Conservation (phyloP, 2,329 filamentous ascomycete genomes). For the Fusarium coffeatum region DNA sequence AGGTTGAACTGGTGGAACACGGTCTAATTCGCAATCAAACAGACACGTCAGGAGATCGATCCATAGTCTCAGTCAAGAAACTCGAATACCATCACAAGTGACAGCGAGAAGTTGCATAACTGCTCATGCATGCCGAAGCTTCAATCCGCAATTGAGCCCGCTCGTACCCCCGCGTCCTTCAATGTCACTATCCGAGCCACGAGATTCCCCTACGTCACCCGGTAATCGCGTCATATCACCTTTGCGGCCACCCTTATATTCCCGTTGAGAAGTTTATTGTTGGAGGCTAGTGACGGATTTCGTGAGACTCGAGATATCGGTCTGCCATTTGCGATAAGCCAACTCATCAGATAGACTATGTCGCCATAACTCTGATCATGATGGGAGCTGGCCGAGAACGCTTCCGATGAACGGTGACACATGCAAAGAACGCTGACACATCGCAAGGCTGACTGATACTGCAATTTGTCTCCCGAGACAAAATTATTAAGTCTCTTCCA, state of each 20-base stretch:
- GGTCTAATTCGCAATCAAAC: conserved; percentile 9
- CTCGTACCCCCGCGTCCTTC: conserved; percentile 29
- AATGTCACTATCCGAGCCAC: conserved; percentile 17
- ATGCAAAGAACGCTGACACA: conserved; percentile 6
- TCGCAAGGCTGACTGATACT: conserved; percentile 31
- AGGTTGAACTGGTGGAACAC: conserved; percentile 12
- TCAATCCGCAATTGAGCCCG: conserved; percentile 20
- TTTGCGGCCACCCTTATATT: conserved; percentile 29
- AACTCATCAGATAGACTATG: background rate
- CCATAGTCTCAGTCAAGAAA: conserved; percentile 5
- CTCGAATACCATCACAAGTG: conserved; percentile 7
- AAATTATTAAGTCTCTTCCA: conserved; percentile 22
- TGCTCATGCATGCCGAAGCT: conserved; percentile 18
- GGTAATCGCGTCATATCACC: conserved; percentile 37
- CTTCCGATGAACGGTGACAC: background rate
- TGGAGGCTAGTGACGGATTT: background rate
- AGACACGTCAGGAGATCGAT: conserved; percentile 16
- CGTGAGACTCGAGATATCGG: conserved; percentile 2
- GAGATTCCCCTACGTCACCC: conserved; percentile 45
- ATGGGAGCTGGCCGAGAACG: too few species aligned
- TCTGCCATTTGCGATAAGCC: background rate
- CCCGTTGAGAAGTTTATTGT: conserved; percentile 23
- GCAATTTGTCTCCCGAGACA: conserved; percentile 31
- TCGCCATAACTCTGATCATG: too few species aligned
- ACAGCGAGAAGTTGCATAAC: conserved; percentile 20